Base-by-base conservation (phyloP, 2,329 filamentous ascomycete genomes). In the Alternaria brassicae region DNA sequence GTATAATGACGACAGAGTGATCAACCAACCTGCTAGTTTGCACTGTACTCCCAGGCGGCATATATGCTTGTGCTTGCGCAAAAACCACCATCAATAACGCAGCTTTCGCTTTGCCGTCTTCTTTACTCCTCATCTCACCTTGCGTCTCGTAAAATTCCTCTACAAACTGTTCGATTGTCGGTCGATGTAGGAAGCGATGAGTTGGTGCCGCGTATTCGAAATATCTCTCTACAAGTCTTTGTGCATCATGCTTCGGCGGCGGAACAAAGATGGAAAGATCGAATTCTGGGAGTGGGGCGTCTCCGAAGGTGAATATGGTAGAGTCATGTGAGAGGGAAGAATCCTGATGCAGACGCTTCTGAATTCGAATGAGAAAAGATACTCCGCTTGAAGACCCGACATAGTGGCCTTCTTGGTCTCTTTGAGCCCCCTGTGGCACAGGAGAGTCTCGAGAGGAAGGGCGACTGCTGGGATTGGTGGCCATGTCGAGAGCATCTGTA, bases 201-300 rank as follows among this genome's bases (percentile, higher is more conserved):
- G 86, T 88, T 0, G 86, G 84, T 19, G 86, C 84, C 6, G 84
- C 86, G 56, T 85, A 85, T 45, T 88, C 85, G 61, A 88, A 88
- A 53, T 88, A 88, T 6, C 85, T 76, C 7, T 79, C 77, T 4
- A 88, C 73, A 2, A 86, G 67, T 21, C 81, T 78, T 52, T 71
- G 76, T 52, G 32, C 81, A 76, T 42, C 80, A 54, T 4, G 80
- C 78, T 53, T 86, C 54, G 47, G 76, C 60, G 60, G 80, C 30
- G 84, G 66, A 6, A 80, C 72, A 56, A 81, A 82, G 52, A 81
- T 80, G 0, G 78, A 77, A 1, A 77, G 72, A 60, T 82, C 80
- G 40, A 78, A 78, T 3, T 82, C 78, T 0, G 81, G 80, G 6
- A 84, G 60, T 2, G 81, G 81, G 15, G 82, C 76, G 66, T 86